Evolutionary conservation across 805 yeast species (phyloP).

Genomic region (Jamesozyma gamospora): DNA sequence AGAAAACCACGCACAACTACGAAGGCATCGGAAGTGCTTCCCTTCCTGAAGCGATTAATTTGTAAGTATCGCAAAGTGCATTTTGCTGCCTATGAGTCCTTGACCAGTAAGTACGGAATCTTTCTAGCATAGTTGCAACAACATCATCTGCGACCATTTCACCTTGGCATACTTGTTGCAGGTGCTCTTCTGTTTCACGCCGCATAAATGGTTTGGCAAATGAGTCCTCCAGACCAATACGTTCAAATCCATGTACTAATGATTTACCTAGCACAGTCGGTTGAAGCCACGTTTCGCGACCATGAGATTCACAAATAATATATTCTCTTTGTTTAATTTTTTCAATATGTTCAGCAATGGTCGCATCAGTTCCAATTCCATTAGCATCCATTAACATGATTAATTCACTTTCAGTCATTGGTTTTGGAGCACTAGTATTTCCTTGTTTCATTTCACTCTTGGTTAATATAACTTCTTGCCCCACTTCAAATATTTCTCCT

Average conservation of each 20-base stretch:
- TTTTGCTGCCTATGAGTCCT: constrained; percentile 10
- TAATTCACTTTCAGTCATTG: constrained; percentile 84
- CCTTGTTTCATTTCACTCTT: constrained; percentile 61
- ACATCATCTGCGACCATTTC: constrained; percentile 42
- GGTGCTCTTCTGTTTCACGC: constrained; percentile 57
- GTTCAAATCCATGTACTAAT: constrained; percentile 78
- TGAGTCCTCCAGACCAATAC: constrained; percentile 62
- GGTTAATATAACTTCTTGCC: constrained; percentile 47
- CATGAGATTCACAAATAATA: constrained; percentile 37
- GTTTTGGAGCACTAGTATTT: constrained; percentile 68
- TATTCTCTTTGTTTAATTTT: constrained; percentile 64
- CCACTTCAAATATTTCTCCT: constrained; percentile 52
- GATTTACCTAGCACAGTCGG: constrained; percentile 85
- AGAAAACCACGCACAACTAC: neutral
- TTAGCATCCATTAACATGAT: constrained; percentile 92
- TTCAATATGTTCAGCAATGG: constrained; percentile 95
- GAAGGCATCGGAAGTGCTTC: no score
- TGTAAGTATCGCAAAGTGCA: no score
- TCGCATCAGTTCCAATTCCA: constrained; percentile 98
- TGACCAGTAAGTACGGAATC: constrained; percentile 44
- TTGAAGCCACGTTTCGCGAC: constrained; percentile 38
- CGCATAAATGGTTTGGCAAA: constrained; percentile 85
- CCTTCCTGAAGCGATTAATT: no score
- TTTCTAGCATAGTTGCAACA: constrained; percentile 39
- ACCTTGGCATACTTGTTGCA: constrained; percentile 65